A percentile compares a stretch with the other conserved stretches of the same genome.
Conservation (phyloP, 257 asterid genomes). For the Henckelia pumila region DNA sequence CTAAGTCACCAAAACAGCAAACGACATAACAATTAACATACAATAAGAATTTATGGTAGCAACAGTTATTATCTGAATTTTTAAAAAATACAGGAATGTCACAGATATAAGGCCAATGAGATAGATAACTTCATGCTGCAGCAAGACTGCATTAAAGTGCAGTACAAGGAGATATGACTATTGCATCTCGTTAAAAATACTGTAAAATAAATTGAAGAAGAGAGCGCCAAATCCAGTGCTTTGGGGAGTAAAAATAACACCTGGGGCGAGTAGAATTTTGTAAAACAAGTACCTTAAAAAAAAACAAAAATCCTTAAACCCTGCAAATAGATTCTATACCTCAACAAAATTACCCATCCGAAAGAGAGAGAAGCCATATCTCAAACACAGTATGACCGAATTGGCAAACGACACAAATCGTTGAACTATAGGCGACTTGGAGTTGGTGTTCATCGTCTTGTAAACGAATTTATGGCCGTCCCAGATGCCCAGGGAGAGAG, state of each 20-base stretch:
- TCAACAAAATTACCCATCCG: conserved; percentile 71
- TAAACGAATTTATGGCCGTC: conserved; percentile 60
- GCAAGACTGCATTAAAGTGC: conserved; percentile 3
- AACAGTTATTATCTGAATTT: not conserved
- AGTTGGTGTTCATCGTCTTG: conserved; percentile 54
- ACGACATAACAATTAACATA: too few species aligned
- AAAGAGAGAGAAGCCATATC: conserved; percentile 75
- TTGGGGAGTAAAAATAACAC: not conserved
- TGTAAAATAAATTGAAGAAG: too few species aligned
- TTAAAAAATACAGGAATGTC: not conserved
- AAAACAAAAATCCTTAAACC: conserved; percentile 1
- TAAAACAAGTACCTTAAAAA: not conserved
- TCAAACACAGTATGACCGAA: conserved; percentile 45
- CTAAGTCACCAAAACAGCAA: conserved; percentile 19
- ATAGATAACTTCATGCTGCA: conserved; percentile 12
- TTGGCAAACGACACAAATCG: conserved; percentile 59
- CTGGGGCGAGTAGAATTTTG: not conserved
- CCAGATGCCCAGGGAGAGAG: conserved; percentile 79
- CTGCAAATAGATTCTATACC: conserved; percentile 35
- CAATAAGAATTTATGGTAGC: conserved; percentile 11
- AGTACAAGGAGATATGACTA: not conserved
- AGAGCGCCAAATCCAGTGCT: not conserved
- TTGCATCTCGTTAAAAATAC: too few species aligned
- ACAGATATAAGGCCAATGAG: not conserved
- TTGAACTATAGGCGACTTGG: conserved; percentile 45